Percentiles rank a stretch among this genome's conserved stretches.
These are phyloP conservation scores for Alloascoidea africana DNA, from an alignment of 805 yeast species.

Conservation along the genomic window DNA sequence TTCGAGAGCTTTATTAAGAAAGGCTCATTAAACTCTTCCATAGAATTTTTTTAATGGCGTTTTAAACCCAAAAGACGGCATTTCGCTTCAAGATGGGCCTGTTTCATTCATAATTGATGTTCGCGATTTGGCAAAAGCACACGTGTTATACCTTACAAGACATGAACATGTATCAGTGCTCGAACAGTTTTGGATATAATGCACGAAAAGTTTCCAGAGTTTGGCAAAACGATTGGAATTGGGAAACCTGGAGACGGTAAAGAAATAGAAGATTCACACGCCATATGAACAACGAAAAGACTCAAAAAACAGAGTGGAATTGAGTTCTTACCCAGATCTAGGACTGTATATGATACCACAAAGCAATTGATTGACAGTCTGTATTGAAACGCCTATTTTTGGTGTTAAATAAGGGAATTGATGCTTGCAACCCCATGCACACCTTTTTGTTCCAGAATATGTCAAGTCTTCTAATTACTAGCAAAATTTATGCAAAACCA, in stretches of 20 bases:
- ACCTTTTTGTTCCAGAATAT: no score
- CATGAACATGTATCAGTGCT: background rate
- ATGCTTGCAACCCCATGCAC: no score
- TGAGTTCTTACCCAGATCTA: background rate
- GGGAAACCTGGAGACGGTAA: background rate
- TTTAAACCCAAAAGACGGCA: no score
- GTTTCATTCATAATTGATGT: background rate
- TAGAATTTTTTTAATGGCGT: no score
- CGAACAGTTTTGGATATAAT: background rate
- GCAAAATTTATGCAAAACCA: no score
- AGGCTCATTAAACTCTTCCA: no score
- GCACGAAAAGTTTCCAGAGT: background rate
- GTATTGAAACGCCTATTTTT: no score
- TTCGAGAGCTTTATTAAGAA: no score
- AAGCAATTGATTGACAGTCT: slow-evolving; percentile 1
- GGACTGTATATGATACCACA: background rate
- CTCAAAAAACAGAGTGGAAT: background rate
- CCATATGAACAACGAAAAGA: background rate
- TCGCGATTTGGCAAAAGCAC: background rate
- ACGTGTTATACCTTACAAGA: background rate
- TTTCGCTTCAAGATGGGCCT: background rate
- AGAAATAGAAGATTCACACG: background rate
- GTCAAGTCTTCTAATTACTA: no score
- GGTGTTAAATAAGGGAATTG: no score
- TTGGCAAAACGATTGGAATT: background rate